phyloP scores from a whole-genome alignment of 768 basidiomycete genomes.

The Tulasnella sp. region DNA sequence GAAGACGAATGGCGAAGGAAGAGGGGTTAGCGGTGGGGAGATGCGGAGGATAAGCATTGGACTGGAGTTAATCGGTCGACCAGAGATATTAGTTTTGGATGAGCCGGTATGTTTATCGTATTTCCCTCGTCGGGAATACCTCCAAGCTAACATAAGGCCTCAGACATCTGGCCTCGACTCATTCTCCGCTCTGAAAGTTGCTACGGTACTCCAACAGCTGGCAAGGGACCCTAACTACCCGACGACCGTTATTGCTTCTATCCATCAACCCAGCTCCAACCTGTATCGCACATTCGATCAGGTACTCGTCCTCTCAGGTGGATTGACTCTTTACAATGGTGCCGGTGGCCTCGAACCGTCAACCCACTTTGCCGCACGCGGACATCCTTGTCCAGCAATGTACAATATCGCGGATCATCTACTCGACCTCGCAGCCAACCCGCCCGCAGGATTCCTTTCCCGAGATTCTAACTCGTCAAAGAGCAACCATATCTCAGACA shows the following conservation, averaged over 20 bases:
- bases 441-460: conserved; percentile 29
- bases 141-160: not conserved
- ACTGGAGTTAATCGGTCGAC: conserved; percentile 73
- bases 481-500: too few species aligned
- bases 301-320: conserved; percentile 66
- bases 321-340: conserved; percentile 70
- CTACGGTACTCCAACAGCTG: conserved; percentile 65
- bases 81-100: conserved; percentile 77
- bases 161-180: conserved; percentile 56
- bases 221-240: conserved; percentile 58
- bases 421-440: conserved; percentile 72
- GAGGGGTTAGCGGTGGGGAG: conserved; percentile 88
- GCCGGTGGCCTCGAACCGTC: conserved; percentile 61
- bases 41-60: conserved; percentile 86
- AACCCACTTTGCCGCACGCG: conserved; percentile 47
- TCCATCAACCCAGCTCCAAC: conserved; percentile 82
- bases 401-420: conserved; percentile 93
- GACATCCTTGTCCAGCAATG: conserved; percentile 52
- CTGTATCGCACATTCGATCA: conserved; percentile 79
- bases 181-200: conserved; percentile 71
- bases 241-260: conserved; percentile 75
- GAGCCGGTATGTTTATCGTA: conserved; percentile 46
- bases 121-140: not conserved
- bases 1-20: conserved; percentile 43
- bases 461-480: too few species aligned